Evolutionary conservation across 202 grass and related monocot species (phyloP), one percentile per base, ranked within the genome.

Genomic region (Tripidium arundinaceum): DNA sequence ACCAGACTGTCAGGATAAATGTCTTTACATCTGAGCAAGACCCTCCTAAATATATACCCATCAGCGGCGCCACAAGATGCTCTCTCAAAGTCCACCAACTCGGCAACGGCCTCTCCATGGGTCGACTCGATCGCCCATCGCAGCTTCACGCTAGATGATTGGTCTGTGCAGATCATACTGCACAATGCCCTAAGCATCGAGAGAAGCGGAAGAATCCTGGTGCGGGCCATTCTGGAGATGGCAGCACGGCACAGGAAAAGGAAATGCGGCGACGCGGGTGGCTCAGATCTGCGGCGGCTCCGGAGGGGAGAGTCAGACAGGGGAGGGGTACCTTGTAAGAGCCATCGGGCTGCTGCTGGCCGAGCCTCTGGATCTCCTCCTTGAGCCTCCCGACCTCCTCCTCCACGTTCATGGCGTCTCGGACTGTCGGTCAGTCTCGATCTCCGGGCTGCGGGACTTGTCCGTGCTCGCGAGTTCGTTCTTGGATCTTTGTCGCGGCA

Each of bases 351-450:
- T 98, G 92, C 47, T 76, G 77, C 81, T 91, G 73, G 4, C 96
- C 96, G 8, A 98, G 89, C 82, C 96, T 88, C 73, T 87, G 90
- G 80, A 98, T 98, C 92, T 98, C 96, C 82, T 95, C 92, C 83
- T 86, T 91, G 79, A 98, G 96, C 65, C 13, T 86, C 38, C 82
- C 90, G 25, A 98, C 95, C 86, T 98, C 95, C 87, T 98, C 95
- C 72, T 98, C 95, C n/a, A 98, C 95, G 62, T 98, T 98, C 95
- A 98, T 94, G 71, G 94, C 76, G 74, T 19, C 58, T 71, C 24
- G 33, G 14, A 12, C 62, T 2, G 18, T 1, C 49, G 24, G 29
- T 65, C 36, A 79, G 50, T 66, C 65, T 68, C 36, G 50, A 54
- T 42, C 72, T 27, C 54, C 21, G 13, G 54, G 21, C 8, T 11